These are phyloP conservation scores for Trichophyton mentagrophytes DNA, from an alignment of 2,329 filamentous ascomycete species.

Conservation along the genomic window DNA sequence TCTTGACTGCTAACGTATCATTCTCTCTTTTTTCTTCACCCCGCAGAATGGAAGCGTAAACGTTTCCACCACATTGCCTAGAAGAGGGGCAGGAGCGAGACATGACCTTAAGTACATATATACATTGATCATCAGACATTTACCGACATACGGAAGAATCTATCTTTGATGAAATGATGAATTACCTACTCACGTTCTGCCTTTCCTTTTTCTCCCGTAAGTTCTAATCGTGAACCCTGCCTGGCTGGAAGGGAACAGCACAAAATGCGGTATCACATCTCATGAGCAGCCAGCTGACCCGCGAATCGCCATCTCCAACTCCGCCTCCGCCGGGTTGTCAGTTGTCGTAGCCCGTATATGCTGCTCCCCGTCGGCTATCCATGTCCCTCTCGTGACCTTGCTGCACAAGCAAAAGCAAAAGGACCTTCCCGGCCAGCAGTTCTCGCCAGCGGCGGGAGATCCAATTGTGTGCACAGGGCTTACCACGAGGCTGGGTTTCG, in stretches of 20 bases:
- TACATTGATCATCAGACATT: neutral
- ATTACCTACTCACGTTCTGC: neutral
- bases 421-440: neutral
- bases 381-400: neutral
- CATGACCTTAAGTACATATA: neutral
- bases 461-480: neutral
- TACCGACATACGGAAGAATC: neutral
- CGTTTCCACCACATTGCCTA: neutral
- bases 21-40: neutral
- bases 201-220: neutral
- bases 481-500: slow-evolving; percentile 2
- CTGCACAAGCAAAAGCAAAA: neutral
- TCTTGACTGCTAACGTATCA: neutral
- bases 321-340: neutral
- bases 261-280: neutral
- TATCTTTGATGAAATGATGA: neutral
- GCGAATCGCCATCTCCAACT: neutral
- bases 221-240: neutral
- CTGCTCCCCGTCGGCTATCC: neutral
- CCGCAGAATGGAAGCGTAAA: neutral
- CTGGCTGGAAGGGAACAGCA: neutral
- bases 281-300: neutral
- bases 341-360: neutral
- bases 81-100: neutral
- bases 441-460: neutral